phyloP scores from a whole-genome alignment of 306 rosid genomes.

The Vicia villosa region DNA sequence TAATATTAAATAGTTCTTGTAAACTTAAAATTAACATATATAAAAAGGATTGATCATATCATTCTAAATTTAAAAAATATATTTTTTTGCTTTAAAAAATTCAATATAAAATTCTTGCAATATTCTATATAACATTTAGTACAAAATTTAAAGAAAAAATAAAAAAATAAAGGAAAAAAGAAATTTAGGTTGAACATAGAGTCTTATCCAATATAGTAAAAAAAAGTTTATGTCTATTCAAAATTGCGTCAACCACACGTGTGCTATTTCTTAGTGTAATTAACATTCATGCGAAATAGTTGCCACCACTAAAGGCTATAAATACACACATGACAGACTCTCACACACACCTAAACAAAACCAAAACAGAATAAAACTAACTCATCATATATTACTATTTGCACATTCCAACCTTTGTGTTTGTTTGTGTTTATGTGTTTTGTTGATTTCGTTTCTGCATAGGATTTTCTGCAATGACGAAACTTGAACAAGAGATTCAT shows the following conservation, averaged over 20 bases:
- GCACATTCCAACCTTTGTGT: background rate
- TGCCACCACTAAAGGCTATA: conserved; percentile 15
- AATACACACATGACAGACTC: background rate
- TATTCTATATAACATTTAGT: too few relatives aligned
- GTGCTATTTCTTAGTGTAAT: background rate
- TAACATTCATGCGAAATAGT: background rate
- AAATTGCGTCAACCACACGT: conserved; percentile 3
- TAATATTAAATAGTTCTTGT: too few relatives aligned
- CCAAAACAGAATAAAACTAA: background rate
- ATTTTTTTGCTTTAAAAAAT: too few relatives aligned
- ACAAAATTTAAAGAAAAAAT: too few relatives aligned
- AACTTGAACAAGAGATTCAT: background rate
- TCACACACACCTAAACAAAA: background rate
- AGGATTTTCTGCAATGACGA: background rate
- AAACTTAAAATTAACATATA: too few relatives aligned
- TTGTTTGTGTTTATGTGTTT: background rate
- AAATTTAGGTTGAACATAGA: background rate
- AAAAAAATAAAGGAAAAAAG: too few relatives aligned
- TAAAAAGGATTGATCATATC: too few relatives aligned
- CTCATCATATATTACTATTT: too few relatives aligned
- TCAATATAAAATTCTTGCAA: too few relatives aligned
- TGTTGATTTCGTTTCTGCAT: background rate
- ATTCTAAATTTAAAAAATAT: too few relatives aligned
- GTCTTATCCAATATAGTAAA: background rate
- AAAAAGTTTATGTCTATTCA: background rate